Percentiles rank a stretch among this genome's conserved stretches.
These are phyloP conservation scores for Psilocybe azurescens DNA, from an alignment of 768 basidiomycete species.

Conservation along the genomic window DNA sequence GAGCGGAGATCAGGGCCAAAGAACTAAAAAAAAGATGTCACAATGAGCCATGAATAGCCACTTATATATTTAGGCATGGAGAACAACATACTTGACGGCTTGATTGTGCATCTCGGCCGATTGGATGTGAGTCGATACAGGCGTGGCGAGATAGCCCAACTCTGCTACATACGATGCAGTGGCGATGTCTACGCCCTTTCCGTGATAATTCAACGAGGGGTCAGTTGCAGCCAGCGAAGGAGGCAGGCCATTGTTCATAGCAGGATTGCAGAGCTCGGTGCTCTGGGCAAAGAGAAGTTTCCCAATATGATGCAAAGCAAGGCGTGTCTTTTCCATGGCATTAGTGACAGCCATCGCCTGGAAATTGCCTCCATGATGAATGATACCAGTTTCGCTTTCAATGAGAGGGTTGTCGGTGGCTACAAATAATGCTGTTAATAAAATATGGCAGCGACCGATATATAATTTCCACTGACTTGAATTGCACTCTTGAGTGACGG, in stretches of 20 bases:
- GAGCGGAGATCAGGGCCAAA: conserved; percentile 73
- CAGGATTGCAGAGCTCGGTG: conserved; percentile 79
- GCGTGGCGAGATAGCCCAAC: conserved; percentile 77
- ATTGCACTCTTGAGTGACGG: conserved; percentile 76
- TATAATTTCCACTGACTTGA: conserved; percentile 58
- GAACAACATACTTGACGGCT: conserved; percentile 69
- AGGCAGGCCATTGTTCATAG: conserved; percentile 80
- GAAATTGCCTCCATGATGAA: conserved; percentile 89
- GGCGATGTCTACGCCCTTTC: conserved; percentile 81
- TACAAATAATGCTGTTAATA: conserved; percentile 27
- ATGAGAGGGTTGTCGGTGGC: conserved; percentile 86
- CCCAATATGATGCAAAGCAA: conserved; percentile 71
- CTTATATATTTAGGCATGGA: too few species aligned
- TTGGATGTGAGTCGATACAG: conserved; percentile 81
- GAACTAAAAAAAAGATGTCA: conserved; percentile 36
- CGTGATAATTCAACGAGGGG: conserved; percentile 78
- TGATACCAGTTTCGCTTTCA: conserved; percentile 64
- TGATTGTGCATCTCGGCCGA: conserved; percentile 89
- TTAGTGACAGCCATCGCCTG: conserved; percentile 80
- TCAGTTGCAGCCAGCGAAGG: conserved; percentile 77
- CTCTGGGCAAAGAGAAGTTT: conserved; percentile 73
- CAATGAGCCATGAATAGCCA: too few species aligned
- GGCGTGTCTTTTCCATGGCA: conserved; percentile 88
- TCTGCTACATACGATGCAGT: conserved; percentile 83
- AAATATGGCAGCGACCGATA: conserved; percentile 7